Conservation (phyloP, 1,284 basidiomycete species). For the Apiotrichum sp. region DNA sequence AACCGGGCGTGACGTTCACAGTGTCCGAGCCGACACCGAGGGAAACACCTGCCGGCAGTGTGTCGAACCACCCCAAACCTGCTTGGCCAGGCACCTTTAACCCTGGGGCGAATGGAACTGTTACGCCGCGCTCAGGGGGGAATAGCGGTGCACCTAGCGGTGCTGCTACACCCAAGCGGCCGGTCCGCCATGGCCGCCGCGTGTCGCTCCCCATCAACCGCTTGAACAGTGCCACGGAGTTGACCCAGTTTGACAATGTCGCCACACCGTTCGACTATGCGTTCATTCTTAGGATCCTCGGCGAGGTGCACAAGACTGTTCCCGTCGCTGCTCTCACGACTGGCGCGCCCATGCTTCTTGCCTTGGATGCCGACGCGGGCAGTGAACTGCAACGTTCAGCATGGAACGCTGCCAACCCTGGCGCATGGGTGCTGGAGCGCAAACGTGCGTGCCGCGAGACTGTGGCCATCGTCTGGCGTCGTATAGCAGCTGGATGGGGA, state of each 20-base stretch:
- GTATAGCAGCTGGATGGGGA: constrained; percentile 67
- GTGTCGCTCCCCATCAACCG: constrained; percentile 52
- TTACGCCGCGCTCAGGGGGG: constrained; percentile 12
- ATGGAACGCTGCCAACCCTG: constrained; percentile 37
- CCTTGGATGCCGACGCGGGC: constrained; percentile 58
- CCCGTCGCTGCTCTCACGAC: constrained; percentile 69
- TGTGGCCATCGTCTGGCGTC: constrained; percentile 60
- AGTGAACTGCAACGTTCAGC: constrained; percentile 46
- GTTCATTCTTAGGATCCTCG: constrained; percentile 65
- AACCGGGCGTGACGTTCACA: constrained; percentile 36
- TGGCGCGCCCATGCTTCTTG: constrained; percentile 77
- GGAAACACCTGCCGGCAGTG: constrained; percentile 13
- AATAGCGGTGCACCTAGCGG: neutral
- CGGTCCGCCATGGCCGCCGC: constrained; percentile 22
- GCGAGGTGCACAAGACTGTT: constrained; percentile 60
- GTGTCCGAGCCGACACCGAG: constrained; percentile 28
- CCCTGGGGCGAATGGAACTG: neutral
- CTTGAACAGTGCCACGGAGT: constrained; percentile 40
- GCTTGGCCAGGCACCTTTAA: constrained; percentile 8
- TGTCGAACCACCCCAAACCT: neutral
- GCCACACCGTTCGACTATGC: constrained; percentile 69
- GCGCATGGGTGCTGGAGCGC: constrained; percentile 44
- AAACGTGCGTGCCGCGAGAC: constrained; percentile 60
- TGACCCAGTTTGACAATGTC: constrained; percentile 35
- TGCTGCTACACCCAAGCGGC: constrained; percentile 8